phyloP scores from a whole-genome alignment of 2,329 filamentous ascomycete species.

The Aspergillus eucalypticola region DNA sequence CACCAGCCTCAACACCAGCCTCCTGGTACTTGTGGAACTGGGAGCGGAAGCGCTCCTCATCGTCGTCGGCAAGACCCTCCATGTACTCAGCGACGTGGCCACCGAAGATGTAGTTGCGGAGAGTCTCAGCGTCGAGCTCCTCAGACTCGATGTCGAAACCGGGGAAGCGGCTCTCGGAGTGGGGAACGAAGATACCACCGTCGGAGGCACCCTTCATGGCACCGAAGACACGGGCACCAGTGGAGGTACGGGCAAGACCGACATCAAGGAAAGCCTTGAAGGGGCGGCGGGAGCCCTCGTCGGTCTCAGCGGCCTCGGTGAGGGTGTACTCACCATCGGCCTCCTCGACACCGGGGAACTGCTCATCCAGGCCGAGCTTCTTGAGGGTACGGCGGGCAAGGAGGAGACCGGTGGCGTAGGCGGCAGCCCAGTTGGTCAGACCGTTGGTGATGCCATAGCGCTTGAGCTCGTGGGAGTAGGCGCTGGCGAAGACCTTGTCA shows the following conservation, averaged over 20 bases:
- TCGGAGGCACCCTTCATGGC: constrained; percentile 99
- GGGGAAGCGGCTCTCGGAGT: constrained; percentile 99
- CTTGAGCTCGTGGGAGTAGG: constrained; percentile 97
- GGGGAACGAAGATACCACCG: constrained; percentile 92
- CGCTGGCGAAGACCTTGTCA: constrained; percentile 92
- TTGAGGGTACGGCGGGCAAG: constrained; percentile 93
- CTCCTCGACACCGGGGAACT: constrained; percentile 96
- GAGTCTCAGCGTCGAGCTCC: constrained; percentile 94
- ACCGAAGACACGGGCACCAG: constrained; percentile 97
- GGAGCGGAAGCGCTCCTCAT: constrained; percentile 98
- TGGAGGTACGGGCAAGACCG: constrained; percentile 94
- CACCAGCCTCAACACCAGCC: constrained; percentile 93
- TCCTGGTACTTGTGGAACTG: constrained; percentile 99
- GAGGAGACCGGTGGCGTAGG: constrained; percentile 94
- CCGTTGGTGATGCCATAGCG: constrained; percentile 97
- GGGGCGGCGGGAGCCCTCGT: constrained; percentile 84
- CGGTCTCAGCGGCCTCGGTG: constrained; percentile 89
- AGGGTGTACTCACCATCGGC: constrained; percentile 92
- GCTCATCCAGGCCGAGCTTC: constrained; percentile 94
- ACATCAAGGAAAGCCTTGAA: constrained; percentile 99
- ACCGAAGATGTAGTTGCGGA: constrained; percentile 99
- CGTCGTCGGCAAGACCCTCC: constrained; percentile 98
- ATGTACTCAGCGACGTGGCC: constrained; percentile 99
- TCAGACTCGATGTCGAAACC: constrained; percentile 96
- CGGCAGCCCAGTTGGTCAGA: constrained; percentile 99